A percentile compares a stretch with the other conserved stretches of the same genome.
phyloP scores from a whole-genome alignment of 2,329 filamentous ascomycete genomes.

The Aureobasidium sp. region DNA sequence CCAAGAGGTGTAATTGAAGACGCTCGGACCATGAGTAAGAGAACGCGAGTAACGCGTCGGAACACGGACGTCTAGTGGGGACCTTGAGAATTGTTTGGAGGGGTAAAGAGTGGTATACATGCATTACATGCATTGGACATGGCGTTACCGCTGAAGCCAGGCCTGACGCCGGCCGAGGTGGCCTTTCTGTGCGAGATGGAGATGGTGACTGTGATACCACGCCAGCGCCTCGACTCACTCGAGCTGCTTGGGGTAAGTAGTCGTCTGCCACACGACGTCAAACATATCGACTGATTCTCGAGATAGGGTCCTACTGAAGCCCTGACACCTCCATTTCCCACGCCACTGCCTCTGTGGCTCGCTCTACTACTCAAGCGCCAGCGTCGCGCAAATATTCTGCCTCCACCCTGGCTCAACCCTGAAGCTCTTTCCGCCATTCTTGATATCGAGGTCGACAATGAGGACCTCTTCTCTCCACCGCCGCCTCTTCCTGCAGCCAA shows the following conservation, averaged over 20 bases:
- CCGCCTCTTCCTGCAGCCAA: constrained; percentile 55
- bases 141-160: constrained; percentile 55
- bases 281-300: not conserved
- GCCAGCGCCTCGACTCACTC: constrained; percentile 80
- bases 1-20: constrained; percentile 1
- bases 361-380: constrained; percentile 92
- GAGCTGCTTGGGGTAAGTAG: constrained; percentile 73
- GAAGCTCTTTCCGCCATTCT: constrained; percentile 71
- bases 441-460: constrained; percentile 65
- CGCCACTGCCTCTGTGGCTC: constrained; percentile 82
- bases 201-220: constrained; percentile 83
- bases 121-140: constrained; percentile 31
- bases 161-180: constrained; percentile 78
- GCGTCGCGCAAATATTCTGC: constrained; percentile 82
- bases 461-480: constrained; percentile 69
- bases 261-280: constrained; percentile 17
- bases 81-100: not conserved
- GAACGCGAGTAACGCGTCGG: not conserved
- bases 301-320: constrained; percentile 68
- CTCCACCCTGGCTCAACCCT: constrained; percentile 80
- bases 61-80: not conserved
- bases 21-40: not conserved
- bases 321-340: constrained; percentile 73
- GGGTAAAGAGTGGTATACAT: not conserved
- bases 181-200: constrained; percentile 98